Evolutionary conservation across 2,329 filamentous ascomycete genomes (phyloP).

Genomic region (Tympanopsis confertula): DNA sequence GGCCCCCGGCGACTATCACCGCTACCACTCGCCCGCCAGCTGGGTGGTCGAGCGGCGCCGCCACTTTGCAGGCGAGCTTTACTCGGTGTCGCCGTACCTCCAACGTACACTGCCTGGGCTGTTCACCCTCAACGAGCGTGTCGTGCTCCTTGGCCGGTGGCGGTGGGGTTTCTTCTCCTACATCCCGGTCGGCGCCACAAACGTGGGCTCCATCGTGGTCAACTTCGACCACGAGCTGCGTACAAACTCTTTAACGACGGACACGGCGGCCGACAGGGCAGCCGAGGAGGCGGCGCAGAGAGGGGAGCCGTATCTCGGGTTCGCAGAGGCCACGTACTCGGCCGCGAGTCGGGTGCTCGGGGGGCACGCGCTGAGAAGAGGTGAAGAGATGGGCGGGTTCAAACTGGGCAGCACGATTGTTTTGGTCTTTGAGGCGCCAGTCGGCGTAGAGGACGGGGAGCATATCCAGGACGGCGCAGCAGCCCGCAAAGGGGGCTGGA

Average conservation of each 20-base stretch:
- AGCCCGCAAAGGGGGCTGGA: conserved; percentile 46
- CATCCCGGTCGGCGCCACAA: conserved; percentile 64
- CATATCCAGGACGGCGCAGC: conserved; percentile 33
- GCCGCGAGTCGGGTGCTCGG: conserved; percentile 46
- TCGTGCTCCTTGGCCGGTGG: conserved; percentile 62
- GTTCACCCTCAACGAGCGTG: conserved; percentile 64
- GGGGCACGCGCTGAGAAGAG: conserved; percentile 53
- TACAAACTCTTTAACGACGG: conserved; percentile 59
- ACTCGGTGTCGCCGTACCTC: conserved; percentile 61
- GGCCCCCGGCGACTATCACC: conserved; percentile 66
- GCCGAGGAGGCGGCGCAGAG: conserved; percentile 43
- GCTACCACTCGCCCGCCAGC: conserved; percentile 60
- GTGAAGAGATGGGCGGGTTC: conserved; percentile 69
- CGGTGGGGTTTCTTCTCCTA: conserved; percentile 67
- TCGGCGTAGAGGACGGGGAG: conserved; percentile 36
- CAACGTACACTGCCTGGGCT: conserved; percentile 59
- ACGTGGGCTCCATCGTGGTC: conserved; percentile 64
- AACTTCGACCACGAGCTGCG: conserved; percentile 65
- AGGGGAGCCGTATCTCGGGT: conserved; percentile 57
- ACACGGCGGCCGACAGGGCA: conserved; percentile 57
- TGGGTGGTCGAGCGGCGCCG: conserved; percentile 65
- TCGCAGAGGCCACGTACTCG: conserved; percentile 59
- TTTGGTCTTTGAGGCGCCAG: conserved; percentile 63
- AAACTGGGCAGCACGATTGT: conserved; percentile 64
- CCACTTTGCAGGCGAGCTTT: conserved; percentile 65